Percentiles rank a stretch among this genome's conserved stretches.
phyloP scores from a whole-genome alignment of 2,329 filamentous ascomycete genomes.

The Nigrospora oryzae region DNA sequence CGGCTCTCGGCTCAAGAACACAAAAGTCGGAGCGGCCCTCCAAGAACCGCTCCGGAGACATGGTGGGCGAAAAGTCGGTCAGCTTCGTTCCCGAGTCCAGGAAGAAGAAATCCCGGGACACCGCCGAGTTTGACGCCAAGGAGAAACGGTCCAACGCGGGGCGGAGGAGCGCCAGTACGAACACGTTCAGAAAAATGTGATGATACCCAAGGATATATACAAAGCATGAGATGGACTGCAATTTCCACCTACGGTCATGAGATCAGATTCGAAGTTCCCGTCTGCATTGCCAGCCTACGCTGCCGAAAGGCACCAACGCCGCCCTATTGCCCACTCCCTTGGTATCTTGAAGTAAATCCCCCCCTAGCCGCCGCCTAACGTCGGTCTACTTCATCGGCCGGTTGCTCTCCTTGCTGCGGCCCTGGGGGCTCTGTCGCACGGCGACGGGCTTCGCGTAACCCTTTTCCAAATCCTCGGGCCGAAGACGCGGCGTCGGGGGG shows the following conservation, averaged over 20 bases:
- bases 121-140: conserved; percentile 9
- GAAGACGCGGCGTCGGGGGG: conserved; percentile 48
- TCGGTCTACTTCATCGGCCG: conserved; percentile 15
- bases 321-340: not conserved
- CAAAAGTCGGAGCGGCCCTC: conserved; percentile 39
- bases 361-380: no score
- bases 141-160: conserved; percentile 32
- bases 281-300: not conserved
- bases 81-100: conserved; percentile 60
- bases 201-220: conserved; percentile 20
- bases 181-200: conserved; percentile 52
- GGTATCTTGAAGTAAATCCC: no score
- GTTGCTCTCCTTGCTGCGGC: conserved; percentile 6
- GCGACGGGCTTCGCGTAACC: conserved; percentile 25
- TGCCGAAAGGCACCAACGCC: not conserved
- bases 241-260: no score
- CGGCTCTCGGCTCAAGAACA: conserved; percentile 45
- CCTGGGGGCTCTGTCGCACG: not conserved
- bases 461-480: conserved; percentile 51
- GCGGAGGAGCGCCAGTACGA: conserved; percentile 69
- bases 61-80: conserved; percentile 57
- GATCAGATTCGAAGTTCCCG: not conserved
- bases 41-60: conserved; percentile 36
- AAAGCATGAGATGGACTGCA: not conserved
- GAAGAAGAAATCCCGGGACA: conserved; percentile 32